Percentiles rank a stretch among this genome's conserved stretches.
These are phyloP conservation scores for Petrea volubilis DNA, from an alignment of 257 asterid genomes.

Conservation along the genomic window DNA sequence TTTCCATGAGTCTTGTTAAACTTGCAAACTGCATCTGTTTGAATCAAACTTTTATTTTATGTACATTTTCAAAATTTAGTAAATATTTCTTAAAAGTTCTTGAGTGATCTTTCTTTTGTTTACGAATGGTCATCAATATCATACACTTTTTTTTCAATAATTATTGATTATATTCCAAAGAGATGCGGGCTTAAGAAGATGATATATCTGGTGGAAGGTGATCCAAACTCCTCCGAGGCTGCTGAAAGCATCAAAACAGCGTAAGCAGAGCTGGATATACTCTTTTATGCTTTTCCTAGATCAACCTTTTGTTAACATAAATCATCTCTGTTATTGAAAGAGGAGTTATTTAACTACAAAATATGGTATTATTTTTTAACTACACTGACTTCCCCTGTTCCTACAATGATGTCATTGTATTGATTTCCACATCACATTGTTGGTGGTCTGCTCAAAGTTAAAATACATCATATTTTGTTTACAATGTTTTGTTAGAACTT, in stretches of 20 bases:
- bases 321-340: not conserved
- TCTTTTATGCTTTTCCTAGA: slow-evolving; percentile 8
- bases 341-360: slow-evolving; percentile 3
- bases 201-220: slow-evolving; percentile 97
- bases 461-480: slow-evolving; percentile 13
- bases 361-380: not conserved
- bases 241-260: slow-evolving; percentile 97
- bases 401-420: slow-evolving; percentile 14
- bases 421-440: not conserved
- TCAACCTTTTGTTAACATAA: not conserved
- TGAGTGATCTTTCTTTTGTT: not conserved
- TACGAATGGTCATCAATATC: slow-evolving; percentile 5
- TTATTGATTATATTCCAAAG: slow-evolving; percentile 39
- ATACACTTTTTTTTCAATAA: not conserved
- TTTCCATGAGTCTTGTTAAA: not conserved
- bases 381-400: not conserved
- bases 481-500: slow-evolving; percentile 6
- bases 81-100: slow-evolving; percentile 12
- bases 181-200: slow-evolving; percentile 95
- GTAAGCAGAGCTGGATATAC: slow-evolving; percentile 49
- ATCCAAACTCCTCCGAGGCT: slow-evolving; percentile 86
- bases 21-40: slow-evolving; percentile 4
- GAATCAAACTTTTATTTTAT: not conserved
- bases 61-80: not conserved
- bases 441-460: slow-evolving; percentile 6